Conservation (phyloP, 2,329 filamentous ascomycete species). For the Paramyrothecium sp. region DNA sequence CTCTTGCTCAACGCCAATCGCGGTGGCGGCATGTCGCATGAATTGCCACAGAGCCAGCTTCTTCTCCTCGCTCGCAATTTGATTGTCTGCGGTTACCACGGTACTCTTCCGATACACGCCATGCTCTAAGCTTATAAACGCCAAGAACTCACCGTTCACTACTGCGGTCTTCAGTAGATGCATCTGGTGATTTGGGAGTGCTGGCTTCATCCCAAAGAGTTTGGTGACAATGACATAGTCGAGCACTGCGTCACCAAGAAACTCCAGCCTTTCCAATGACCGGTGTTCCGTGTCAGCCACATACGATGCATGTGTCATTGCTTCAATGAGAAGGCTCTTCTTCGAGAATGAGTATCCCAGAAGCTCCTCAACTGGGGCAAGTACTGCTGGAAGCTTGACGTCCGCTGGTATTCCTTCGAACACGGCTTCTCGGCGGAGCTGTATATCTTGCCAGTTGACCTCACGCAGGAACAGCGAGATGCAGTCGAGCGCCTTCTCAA, state of each 20-base stretch:
- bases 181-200: slow-evolving; percentile 58
- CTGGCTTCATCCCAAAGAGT: slow-evolving; percentile 48
- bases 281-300: slow-evolving; percentile 36
- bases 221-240: slow-evolving; percentile 70
- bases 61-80: slow-evolving; percentile 15
- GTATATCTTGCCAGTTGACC: slow-evolving; percentile 49
- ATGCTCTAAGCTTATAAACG: slow-evolving; percentile 65
- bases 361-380: slow-evolving; percentile 58
- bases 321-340: slow-evolving; percentile 69
- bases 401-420: slow-evolving; percentile 36
- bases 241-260: slow-evolving; percentile 81
- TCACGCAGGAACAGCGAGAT: slow-evolving; percentile 66
- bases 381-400: slow-evolving; percentile 33
- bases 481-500: slow-evolving; percentile 61
- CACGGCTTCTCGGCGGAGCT: slow-evolving; percentile 39
- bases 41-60: slow-evolving; percentile 63
- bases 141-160: slow-evolving; percentile 78
- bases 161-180: slow-evolving; percentile 73
- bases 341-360: slow-evolving; percentile 72
- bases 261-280: slow-evolving; percentile 74
- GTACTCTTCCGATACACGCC: slow-evolving; percentile 18
- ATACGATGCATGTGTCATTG: slow-evolving; percentile 74
- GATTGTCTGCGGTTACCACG: slow-evolving; percentile 10
- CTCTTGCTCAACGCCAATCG: slow-evolving; percentile 47
- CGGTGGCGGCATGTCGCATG: slow-evolving; percentile 56